Evolutionary conservation across 495 filamentous ascomycete species (phyloP), one percentile per base, ranked within the genome.

Genomic region (Endocarpon pusillum): DNA sequence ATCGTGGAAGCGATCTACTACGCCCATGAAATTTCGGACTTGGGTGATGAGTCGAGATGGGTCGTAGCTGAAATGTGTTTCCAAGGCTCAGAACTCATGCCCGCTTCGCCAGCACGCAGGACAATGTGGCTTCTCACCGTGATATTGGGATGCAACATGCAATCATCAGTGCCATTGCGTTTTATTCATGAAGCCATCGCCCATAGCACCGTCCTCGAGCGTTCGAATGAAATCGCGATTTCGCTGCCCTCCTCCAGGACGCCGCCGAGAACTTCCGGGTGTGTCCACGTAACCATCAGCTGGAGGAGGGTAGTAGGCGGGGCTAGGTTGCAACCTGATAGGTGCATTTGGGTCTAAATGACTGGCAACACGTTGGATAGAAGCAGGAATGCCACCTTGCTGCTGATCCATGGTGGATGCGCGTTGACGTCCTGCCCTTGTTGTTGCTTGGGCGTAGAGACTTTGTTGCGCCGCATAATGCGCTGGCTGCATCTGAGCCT

Each of bases 231-330:
- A 91, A 47, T 94, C 81, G 16, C 83, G 66, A 43, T 83, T 86
- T 39, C 72, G 62, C 38, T 73, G 58, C 35, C 54, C 62, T 24
- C 64, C 66, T 35, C 69, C 64, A 18, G 73, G 66, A 45, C 83
- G 70, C 45, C 86, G 73, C 33, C 87, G 65, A 21, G 80, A 66
- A 26, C 77, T 69, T 43, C 73, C 77, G n/a, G 59, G 56, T 20
- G 66, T 50, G 41, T 81, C 74, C 8, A 76, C 69, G 27, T 78
- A 68, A 5, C 84, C 86, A 40, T 94, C 89, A 2, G 81, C 71
- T n/a, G 86, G 86, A 6, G 89, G 89, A 11, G 89, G 91, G 44
- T 94, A 96, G 53, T 99, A 99, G 5, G 91, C 91, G 2, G 91
- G 91, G 38, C 84, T 94, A 4, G 91, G 91, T 49, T 99, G 91